Conservation (phyloP, 176 grass and related monocot genomes). For the Echinochloa phyllopogon region DNA sequence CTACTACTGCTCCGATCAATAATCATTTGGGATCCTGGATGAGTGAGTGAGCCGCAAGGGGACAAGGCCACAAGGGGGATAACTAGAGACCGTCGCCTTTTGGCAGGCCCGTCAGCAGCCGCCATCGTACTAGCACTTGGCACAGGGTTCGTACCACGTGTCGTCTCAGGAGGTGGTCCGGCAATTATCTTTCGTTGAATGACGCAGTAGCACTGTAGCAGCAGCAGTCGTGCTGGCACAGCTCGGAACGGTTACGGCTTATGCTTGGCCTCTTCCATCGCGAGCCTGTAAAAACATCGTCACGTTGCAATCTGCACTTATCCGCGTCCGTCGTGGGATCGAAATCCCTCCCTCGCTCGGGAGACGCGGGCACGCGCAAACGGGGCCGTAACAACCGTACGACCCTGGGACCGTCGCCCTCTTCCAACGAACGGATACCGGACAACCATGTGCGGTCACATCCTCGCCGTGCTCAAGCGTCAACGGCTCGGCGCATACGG, state of each 20-base stretch:
- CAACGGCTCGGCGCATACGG: not conserved
- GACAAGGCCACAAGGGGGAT: not conserved
- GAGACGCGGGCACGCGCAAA: not conserved
- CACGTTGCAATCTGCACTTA: not conserved
- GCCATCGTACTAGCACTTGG: too few species aligned
- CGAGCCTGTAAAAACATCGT: not conserved
- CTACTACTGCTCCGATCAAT: not conserved
- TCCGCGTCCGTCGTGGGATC: not conserved
- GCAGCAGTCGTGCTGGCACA: not conserved
- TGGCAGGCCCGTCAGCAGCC: conserved; percentile 9
- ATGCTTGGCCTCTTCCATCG: not conserved
- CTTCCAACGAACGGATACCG: not conserved
- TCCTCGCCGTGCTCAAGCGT: not conserved
- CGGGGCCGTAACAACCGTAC: not conserved
- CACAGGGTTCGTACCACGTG: conserved; percentile 27
- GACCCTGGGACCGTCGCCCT: too few species aligned
- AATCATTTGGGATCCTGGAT: not conserved
- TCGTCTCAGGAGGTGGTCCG: not conserved
- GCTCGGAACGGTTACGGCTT: not conserved
- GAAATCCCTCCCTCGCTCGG: too few species aligned
- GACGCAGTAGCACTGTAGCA: not conserved
- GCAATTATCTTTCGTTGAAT: not conserved
- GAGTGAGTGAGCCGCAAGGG: not conserved
- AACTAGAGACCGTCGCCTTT: not conserved
- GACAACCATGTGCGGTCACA: not conserved